Evolutionary conservation across 176 grass and related monocot genomes (phyloP), one percentile per base, ranked within the genome.

Genomic region (Guadua angustifolia): DNA sequence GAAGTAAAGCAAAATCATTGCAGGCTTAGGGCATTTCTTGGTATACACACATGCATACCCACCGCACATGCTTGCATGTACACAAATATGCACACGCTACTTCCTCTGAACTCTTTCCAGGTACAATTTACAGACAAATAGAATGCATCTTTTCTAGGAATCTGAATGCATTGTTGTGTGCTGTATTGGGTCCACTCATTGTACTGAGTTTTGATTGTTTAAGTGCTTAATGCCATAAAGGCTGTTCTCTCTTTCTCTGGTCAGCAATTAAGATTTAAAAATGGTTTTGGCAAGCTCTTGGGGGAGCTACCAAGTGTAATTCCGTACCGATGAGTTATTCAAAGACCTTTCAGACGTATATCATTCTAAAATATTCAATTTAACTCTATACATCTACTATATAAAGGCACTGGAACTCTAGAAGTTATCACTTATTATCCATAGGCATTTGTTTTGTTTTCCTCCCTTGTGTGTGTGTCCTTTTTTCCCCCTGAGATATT

Each of bases 251-350:
- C 29, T 29, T 29, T 74, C 7, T 83, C 24, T 64, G 71, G 64
- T 83, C 9, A 62, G 63, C 13, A 51, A 64, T 36, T 47, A 57
- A 68, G 35, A 19, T 47, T 74, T 81, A n/a, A 76, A 63, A 65
- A 84, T 29, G 21, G 3, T 66, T 50, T 66, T 64, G 6, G 9
- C 14, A 42, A 43, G 45, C 14, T 57, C 11, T 75, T 75, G 10
- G 33, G 73, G 45, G 5, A 57, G 10, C 33, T 40, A 57, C 50
- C 51, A 75, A 57, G 9, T 29, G 4, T 21, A 47, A 49, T 58
- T n/a, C 7, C 49, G 13, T 45, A 14, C 42, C 5, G 46, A n/a
- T 26, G 52, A 61, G 75, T 62, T 62, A 18, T 46, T 79, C 5
- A 47, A 79, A 58, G 15, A 29, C 68, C 42, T 46, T 45, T 45